phyloP scores from a whole-genome alignment of 208 protist genomes.

The Lotmaria passim region DNA sequence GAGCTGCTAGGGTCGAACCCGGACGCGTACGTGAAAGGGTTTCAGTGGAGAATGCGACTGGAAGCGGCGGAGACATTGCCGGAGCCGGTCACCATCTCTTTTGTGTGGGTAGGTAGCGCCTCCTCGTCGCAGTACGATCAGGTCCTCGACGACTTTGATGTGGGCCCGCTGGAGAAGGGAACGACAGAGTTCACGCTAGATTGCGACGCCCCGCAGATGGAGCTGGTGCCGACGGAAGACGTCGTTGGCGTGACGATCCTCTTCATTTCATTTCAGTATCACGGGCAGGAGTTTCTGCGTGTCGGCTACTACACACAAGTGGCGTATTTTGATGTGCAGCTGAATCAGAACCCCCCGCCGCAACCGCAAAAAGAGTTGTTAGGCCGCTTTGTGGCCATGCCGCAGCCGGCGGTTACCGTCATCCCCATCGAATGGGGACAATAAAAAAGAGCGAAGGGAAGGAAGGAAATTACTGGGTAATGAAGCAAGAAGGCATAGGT shows the following conservation, averaged over 20 bases:
- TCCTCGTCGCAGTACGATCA: constrained; percentile 95
- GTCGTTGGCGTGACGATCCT: constrained; percentile 97
- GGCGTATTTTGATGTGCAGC: constrained; percentile 86
- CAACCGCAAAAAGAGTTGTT: constrained; percentile 52
- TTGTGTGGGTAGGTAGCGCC: constrained; percentile 98
- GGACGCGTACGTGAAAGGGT: constrained; percentile 45
- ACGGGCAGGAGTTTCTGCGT: constrained; percentile 95
- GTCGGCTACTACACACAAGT: constrained; percentile 98
- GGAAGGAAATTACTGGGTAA: constrained; percentile 1
- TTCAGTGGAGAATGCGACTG: constrained; percentile 85
- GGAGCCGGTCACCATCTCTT: constrained; percentile 95
- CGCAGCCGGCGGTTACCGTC: constrained; percentile 83
- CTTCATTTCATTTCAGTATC: constrained; percentile 96
- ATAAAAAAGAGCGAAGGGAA: constrained; percentile 13
- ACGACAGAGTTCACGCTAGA: constrained; percentile 95
- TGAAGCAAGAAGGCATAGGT: too few species aligned
- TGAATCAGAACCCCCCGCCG: constrained; percentile 68
- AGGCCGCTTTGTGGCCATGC: constrained; percentile 88
- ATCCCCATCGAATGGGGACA: constrained; percentile 76
- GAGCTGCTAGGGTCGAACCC: constrained; percentile 88
- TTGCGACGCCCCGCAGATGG: constrained; percentile 91
- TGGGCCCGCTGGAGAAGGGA: constrained; percentile 95
- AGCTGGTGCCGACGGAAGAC: constrained; percentile 92
- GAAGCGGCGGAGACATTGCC: constrained; percentile 59
- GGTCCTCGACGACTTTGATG: constrained; percentile 95